Evolutionary conservation across 192 early-diverging fungal genomes (phyloP), one percentile per base, ranked within the genome.

Genomic region (Haplosporangium gracile): DNA sequence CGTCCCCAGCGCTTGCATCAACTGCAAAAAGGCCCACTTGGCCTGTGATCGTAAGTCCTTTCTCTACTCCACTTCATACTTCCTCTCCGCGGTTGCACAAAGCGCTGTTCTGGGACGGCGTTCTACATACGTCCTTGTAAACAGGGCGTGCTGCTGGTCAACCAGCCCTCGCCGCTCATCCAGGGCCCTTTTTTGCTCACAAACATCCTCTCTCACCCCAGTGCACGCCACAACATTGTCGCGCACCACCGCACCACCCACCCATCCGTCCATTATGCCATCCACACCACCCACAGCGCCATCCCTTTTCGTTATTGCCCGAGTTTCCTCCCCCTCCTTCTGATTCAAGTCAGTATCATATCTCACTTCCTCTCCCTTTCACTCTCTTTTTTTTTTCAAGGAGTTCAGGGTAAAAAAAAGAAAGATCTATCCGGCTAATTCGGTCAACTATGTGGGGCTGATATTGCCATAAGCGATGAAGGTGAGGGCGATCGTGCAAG

Each of bases 11-110:
- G 97, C 97, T n/a, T 97, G 97, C 87, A 89, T 93, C 47, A 95
- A 97, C 88, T 97, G 97, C 89, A 96, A 96, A 78, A 92, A 93
- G 75, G 95, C 96, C 5, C 97, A 97, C 80, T 89, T 97, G 63
- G 95, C 95, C 20, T 97, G 97, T 89, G 96, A 97, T 91, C 90
- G 92, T 93, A 91, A 93, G 92, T 87, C 13, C 24, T 42, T 38
- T n/a, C 36, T 51, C 5, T 42, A 63, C 24, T 39, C 20, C 53
- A 29, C 47, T 29, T 47, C 34, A 29, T 47, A 69, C 36, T 47
- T 42, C 20, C 2, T 51, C 10, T 72, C 15, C 43, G 39, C 34
- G 39, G 69, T 40, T 40, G 69, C 18, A 70, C 39, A 40, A 70
- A 16, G n/a, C 34, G 51, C 34, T 47, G 26, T 13, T 75, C 20